phyloP scores from a whole-genome alignment of 192 early-diverging fungal species.

The Coemansia sp. region DNA sequence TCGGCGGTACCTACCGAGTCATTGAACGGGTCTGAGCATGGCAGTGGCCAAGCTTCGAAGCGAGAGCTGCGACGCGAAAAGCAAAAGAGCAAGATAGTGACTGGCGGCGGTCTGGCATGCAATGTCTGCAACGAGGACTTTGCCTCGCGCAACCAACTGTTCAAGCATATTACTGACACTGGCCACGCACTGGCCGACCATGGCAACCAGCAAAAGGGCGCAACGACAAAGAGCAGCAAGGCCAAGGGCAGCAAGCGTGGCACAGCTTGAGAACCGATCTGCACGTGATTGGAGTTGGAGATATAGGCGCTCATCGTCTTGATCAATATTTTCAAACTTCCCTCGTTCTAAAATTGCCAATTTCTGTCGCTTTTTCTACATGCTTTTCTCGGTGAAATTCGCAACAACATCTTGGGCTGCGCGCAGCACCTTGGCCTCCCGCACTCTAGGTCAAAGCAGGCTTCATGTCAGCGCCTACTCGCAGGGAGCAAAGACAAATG shows the following conservation, averaged over 20 bases:
- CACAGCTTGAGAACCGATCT: background rate
- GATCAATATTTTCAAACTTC: background rate
- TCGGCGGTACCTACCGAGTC: conserved; percentile 10
- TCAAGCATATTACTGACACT: conserved; percentile 82
- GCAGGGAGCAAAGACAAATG: conserved; percentile 21
- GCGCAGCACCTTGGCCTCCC: background rate
- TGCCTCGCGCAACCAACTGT: conserved; percentile 79
- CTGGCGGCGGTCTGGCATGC: conserved; percentile 59
- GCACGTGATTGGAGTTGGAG: background rate
- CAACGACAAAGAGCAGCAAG: background rate
- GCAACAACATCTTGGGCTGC: background rate
- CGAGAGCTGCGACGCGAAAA: conserved; percentile 58
- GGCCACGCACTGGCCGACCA: conserved; percentile 75
- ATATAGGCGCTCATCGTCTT: background rate
- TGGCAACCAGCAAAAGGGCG: background rate
- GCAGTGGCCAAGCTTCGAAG: conserved; percentile 50
- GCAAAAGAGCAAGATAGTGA: conserved; percentile 61
- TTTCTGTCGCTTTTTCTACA: background rate
- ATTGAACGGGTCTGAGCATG: conserved; percentile 25
- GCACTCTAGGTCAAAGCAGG: background rate
- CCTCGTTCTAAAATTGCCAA: background rate
- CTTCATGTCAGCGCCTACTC: conserved; percentile 1
- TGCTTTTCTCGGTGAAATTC: conserved; percentile 9
- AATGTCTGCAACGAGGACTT: conserved; percentile 80
- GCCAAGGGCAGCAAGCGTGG: conserved; percentile 4